Conservation (phyloP, 2,329 filamentous ascomycete genomes). For the Alternaria rosae region DNA sequence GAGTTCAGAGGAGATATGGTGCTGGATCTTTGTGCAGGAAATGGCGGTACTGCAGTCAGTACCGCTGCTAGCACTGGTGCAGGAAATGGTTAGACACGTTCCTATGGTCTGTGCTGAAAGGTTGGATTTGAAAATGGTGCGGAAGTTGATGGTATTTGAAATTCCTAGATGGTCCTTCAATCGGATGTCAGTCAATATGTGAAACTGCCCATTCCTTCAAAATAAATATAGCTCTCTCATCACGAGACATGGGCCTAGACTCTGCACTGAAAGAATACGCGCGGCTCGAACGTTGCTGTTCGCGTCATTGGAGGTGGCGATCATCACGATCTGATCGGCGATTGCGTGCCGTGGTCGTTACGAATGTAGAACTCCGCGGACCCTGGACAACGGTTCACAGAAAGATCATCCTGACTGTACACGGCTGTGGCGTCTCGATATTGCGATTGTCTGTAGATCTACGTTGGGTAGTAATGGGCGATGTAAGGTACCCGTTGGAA, state of each 20-base stretch:
- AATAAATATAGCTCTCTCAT: background rate
- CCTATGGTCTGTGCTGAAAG: background rate
- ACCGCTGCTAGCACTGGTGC: too few relatives aligned
- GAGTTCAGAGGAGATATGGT: too few relatives aligned
- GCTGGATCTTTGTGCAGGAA: too few relatives aligned
- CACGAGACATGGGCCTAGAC: background rate
- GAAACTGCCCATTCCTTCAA: background rate
- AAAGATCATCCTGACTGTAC: background rate
- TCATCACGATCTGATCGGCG: background rate
- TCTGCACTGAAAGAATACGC: background rate
- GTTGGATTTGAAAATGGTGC: background rate
- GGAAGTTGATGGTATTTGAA: background rate
- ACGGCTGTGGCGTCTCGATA: conserved; percentile 7
- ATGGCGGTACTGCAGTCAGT: too few relatives aligned
- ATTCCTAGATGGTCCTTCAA: background rate
- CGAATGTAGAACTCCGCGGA: background rate
- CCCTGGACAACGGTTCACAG: background rate
- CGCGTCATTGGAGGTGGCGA: background rate
- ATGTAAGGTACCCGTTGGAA: conserved; percentile 12
- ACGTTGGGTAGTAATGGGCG: background rate
- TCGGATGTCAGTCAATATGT: background rate
- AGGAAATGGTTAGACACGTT: background rate
- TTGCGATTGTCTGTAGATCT: conserved; percentile 7
- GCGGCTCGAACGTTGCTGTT: background rate
- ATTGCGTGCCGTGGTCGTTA: background rate